Conservation (phyloP, 2,329 filamentous ascomycete species). For the Talaromyces verruculosus region DNA sequence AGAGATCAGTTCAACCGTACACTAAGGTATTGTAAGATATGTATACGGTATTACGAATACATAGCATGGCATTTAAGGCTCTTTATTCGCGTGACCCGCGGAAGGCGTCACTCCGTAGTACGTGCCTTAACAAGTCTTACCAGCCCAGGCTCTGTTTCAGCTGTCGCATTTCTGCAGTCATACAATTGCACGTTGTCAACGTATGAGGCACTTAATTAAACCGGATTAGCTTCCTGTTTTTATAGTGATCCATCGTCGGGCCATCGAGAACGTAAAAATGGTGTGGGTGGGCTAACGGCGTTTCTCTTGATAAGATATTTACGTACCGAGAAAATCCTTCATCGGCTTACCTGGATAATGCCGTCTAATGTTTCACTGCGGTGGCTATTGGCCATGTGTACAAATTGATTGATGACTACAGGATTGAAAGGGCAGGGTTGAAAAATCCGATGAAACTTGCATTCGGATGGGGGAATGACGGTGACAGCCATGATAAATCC, state of each 20-base stretch:
- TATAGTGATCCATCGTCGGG: neutral
- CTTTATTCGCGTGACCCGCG: neutral
- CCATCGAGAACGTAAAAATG: neutral
- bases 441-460: too few relatives aligned
- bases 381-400: neutral
- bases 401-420: neutral
- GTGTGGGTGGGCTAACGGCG: neutral
- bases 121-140: neutral
- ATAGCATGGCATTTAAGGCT: neutral
- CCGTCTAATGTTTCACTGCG: neutral
- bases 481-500: neutral
- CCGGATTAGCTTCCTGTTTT: neutral
- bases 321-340: neutral
- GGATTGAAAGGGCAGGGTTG: too few relatives aligned
- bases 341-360: neutral
- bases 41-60: neutral
- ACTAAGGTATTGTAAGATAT: neutral
- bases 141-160: neutral
- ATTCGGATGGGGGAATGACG: neutral
- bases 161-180: neutral
- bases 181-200: neutral
- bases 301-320: neutral
- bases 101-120: neutral
- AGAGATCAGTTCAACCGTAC: constrained; percentile 28
- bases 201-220: neutral